Evolutionary conservation across 1,139 yeast genomes (phyloP), one percentile per base, ranked within the genome.

Genomic region (Sugiyamaella neomexicana): DNA sequence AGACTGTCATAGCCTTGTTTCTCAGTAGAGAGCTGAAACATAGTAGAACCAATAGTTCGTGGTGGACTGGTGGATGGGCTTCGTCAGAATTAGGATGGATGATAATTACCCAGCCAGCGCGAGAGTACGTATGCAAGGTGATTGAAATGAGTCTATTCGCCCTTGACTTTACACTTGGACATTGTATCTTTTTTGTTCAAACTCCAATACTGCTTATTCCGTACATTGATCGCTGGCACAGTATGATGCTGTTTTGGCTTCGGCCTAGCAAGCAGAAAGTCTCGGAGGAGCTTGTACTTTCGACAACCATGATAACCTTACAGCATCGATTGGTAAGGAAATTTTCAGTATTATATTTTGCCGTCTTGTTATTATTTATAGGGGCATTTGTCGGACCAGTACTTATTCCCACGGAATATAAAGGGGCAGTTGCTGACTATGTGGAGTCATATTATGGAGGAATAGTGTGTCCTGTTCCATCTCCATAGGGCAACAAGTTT

Each of bases 21-120:
- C 66, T 87, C 13, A 77, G 91, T 0, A 74, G 85, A 55, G 96
- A 89, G 64, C 72, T 80, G 57, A 76, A 75, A 43, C 80, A 77
- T 56, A 83, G 80, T 57, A 71, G 72, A 38, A 68, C 86, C 1
- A 86, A 86, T 63, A 66, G 77, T 27, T 84, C 91, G 0, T 89
- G 96, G 96, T 89, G 96, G 96, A 80, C 89, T 0, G 96, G 96
- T 0, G 77, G 75, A 50, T 89, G 96, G 96, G 66, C 77, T 41
- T 72, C 71, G 10, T 76, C 80, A n/a, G 81, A 80, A 1, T 70
- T 84, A 39, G 88, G 90, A 0, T 78, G 81, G 79, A 68, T 77
- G 40, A 71, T 78, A 1, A 53, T 87, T 1, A 75, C 85, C 0
- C 95, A 87, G 62, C 90, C 93, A 0, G 49, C 80, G 4, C 72